phyloP scores from a whole-genome alignment of 805 yeast species.

The Pichia occidentalis region DNA sequence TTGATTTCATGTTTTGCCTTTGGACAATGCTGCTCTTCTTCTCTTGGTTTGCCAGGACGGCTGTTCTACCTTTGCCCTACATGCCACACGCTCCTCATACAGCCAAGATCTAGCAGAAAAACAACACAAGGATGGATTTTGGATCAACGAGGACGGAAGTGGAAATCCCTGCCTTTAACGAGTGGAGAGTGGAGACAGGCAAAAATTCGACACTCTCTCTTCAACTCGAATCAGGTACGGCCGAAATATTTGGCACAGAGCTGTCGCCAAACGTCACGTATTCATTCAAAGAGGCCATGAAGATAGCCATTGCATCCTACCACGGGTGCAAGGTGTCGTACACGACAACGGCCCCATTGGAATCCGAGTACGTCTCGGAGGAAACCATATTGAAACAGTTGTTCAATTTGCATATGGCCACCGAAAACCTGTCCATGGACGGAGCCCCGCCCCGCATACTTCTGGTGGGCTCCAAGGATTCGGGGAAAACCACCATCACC shows the following conservation, averaged over 20 bases:
- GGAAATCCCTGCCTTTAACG: constrained; percentile 19
- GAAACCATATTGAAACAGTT: constrained; percentile 49
- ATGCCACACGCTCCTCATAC: no score
- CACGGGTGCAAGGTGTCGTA: constrained; percentile 61
- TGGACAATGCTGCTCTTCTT: not conserved
- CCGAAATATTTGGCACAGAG: constrained; percentile 92
- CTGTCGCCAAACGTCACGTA: constrained; percentile 65
- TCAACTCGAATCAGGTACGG: constrained; percentile 54
- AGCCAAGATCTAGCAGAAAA: no score
- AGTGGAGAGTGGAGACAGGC: constrained; percentile 6
- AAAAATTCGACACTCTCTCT: constrained; percentile 1
- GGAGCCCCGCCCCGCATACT: constrained; percentile 47
- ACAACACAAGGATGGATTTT: constrained; percentile 6
- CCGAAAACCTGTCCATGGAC: constrained; percentile 44
- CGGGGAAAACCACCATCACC: constrained; percentile 75
- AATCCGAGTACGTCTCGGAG: constrained; percentile 60
- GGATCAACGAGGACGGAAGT: constrained; percentile 6
- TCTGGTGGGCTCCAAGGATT: constrained; percentile 61
- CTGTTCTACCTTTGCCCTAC: no score
- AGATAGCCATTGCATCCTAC: constrained; percentile 50
- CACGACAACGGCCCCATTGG: constrained; percentile 32
- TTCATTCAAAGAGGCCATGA: constrained; percentile 44
- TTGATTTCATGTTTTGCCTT: constrained; percentile 2
- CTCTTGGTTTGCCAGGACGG: not conserved
- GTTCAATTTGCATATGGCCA: constrained; percentile 66